Evolutionary conservation across 495 filamentous ascomycete genomes (phyloP).

Genomic region (Parachaetomium inaequale): DNA sequence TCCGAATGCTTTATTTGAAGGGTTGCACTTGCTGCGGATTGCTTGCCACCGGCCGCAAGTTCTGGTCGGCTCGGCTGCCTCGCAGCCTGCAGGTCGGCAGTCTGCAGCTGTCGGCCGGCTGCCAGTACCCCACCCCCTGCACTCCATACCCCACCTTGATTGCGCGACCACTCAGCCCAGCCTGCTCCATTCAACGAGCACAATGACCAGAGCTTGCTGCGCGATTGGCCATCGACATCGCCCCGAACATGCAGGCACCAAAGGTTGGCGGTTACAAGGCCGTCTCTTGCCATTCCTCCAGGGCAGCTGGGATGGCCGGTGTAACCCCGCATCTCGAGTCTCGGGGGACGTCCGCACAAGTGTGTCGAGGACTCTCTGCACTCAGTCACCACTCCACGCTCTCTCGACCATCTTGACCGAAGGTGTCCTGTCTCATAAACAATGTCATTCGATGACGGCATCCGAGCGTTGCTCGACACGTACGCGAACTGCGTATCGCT

Average conservation of each 20-base stretch:
- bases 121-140: no score
- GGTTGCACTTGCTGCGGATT: background rate
- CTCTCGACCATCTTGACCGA: background rate
- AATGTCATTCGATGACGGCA: slow-evolving; percentile 33
- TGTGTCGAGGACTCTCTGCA: background rate
- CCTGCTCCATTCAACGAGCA: background rate
- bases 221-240: background rate
- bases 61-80: no score
- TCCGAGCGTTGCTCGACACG: slow-evolving; percentile 32
- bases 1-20: background rate
- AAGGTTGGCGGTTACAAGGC: background rate
- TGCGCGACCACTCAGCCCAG: background rate
- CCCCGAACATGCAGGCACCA: background rate
- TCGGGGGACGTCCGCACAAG: background rate
- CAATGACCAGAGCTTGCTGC: background rate
- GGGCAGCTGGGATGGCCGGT: background rate
- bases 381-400: background rate
- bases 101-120: no score
- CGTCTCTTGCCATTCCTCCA: background rate
- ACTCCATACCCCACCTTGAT: no score
- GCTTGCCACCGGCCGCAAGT: no score
- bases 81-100: no score
- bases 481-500: slow-evolving; percentile 38
- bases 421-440: background rate
- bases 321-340: slow-evolving; percentile 10